These are phyloP conservation scores for Cystobasidiaceae sp. DNA, from an alignment of 1,284 basidiomycete species.

Conservation along the genomic window DNA sequence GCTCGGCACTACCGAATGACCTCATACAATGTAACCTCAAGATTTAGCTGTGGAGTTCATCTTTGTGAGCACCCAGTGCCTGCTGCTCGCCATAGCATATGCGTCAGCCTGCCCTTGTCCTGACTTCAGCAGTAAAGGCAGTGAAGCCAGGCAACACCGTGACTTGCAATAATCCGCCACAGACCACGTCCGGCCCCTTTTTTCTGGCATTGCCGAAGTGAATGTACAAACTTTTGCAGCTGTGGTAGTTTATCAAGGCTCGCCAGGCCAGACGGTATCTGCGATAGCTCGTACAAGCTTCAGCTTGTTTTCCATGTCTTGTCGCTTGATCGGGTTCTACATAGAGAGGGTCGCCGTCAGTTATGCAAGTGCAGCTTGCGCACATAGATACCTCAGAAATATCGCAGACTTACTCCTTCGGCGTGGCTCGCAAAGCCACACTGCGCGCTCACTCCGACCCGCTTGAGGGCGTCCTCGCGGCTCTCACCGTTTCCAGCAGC, in stretches of 20 bases:
- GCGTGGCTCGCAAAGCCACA: conserved; percentile 68
- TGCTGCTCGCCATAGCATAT: no score
- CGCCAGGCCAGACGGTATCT: conserved; percentile 29
- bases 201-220: no score
- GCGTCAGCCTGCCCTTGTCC: no score
- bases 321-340: conserved; percentile 11
- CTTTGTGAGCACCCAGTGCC: not conserved
- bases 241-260: not conserved
- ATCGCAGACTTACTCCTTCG: conserved; percentile 45
- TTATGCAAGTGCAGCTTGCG: no score
- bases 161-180: no score
- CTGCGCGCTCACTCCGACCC: conserved; percentile 65
- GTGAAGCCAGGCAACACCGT: no score
- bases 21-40: no score
- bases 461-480: conserved; percentile 48
- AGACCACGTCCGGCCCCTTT: no score
- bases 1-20: no score
- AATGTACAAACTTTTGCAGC: not conserved
- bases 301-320: conserved; percentile 32
- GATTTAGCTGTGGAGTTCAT: not conserved
- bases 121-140: no score
- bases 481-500: conserved; percentile 49
- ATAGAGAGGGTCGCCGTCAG: no score
- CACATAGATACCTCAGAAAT: not conserved
- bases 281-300: conserved; percentile 30